phyloP scores from a whole-genome alignment of 108 stramenopile genomes.

The Cyclostephanos invisitatus region DNA sequence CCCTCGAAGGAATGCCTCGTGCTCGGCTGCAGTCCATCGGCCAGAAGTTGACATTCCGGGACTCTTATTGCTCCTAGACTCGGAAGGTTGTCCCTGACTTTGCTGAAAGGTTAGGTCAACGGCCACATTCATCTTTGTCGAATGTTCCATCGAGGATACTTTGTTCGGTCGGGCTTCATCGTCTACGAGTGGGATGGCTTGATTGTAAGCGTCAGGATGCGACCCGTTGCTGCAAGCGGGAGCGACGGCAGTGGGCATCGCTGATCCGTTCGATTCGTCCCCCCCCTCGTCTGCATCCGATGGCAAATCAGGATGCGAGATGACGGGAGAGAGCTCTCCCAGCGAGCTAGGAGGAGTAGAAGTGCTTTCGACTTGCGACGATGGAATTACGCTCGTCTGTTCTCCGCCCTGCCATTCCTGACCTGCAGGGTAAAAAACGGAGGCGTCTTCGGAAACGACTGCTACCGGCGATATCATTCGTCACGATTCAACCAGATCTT shows the following conservation, averaged over 20 bases:
- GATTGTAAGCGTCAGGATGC: not conserved
- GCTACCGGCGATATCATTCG: not conserved
- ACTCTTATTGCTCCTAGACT: not conserved
- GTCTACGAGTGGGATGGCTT: not conserved
- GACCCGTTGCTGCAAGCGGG: not conserved
- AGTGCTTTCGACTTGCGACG: not conserved
- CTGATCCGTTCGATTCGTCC: not conserved
- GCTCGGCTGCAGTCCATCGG: slow-evolving; percentile 93
- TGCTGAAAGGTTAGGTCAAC: not conserved
- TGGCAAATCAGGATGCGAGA: not conserved
- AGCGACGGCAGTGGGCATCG: not conserved
- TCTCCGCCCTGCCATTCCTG: not conserved
- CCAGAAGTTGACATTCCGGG: slow-evolving; percentile 43
- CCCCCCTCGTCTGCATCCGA: not conserved
- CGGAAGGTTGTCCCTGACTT: not conserved
- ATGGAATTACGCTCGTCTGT: not conserved
- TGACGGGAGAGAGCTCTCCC: not conserved
- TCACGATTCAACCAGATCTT: not conserved
- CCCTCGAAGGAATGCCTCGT: slow-evolving; percentile 86
- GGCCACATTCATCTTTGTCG: not conserved
- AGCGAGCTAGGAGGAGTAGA: not conserved
- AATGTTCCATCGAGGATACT: not conserved
- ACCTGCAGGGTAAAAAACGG: not conserved
- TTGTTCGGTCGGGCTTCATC: not conserved
- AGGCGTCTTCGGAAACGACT: not conserved